Evolutionary conservation across 139 green algal species (phyloP), one percentile per base, ranked within the genome.

Genomic region (Closterium sp.): DNA sequence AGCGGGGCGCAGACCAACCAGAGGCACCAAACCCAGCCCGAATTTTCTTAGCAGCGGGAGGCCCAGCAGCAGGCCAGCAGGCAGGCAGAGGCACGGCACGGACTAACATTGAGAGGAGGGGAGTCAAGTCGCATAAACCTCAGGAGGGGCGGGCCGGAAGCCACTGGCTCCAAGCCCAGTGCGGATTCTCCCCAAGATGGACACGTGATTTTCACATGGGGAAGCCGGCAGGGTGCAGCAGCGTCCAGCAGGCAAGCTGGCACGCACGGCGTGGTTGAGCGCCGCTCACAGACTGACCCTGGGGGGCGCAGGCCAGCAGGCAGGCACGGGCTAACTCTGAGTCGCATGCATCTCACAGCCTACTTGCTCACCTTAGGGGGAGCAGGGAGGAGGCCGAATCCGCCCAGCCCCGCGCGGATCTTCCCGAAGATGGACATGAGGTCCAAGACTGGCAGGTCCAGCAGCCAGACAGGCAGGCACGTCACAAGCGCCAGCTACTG

Each of bases 241-340:
- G n/a, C n/a, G 87, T 99, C 97, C 5, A 91, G 95, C 33, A 91
- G 91, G 34, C 97, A 96, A 5, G 95, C 97, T 35, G 98, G n/a
- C n/a, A n/a, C n/a, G 98, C 25, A 97, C 97, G 4, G 97, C 94
- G 1, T 97, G 94, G 91, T 99, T 96, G 94, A 97, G 96, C 19
- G 95, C 95, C 69, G 98, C 95, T 97, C 98, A 99, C 84, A 96
- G 98, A 83, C 99, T 98, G 94, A 98, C 99, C 84, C 98, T 96
- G 10, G 97, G 97, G 0, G 97, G 96, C 16, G 92, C 98, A 34
- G 97, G 98, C 97, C 4, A 91, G 95, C 34, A 89, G 91, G 34
- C 97, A 66, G 38, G 38, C 38, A 66, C 4, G 38, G 38, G 38
- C n/a, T n/a, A n/a, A n/a, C n/a, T n/a, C n/a, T n/a, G n/a, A n/a